Evolutionary conservation across 2,329 filamentous ascomycete genomes (phyloP).

Genomic region (Colletotrichum sp.): DNA sequence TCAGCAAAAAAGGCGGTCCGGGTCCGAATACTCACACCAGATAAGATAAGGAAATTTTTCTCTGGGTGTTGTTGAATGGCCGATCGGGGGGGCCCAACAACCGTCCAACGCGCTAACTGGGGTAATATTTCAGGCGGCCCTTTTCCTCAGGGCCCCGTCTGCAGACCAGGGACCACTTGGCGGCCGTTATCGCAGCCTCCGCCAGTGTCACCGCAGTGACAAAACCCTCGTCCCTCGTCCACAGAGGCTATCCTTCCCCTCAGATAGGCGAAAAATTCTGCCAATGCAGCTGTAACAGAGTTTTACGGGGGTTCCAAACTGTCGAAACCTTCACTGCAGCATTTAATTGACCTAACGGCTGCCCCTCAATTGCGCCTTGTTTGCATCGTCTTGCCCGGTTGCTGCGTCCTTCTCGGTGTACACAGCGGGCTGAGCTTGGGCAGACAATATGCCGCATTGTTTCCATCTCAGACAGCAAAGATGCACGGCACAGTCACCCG

Average conservation of each 20-base stretch:
- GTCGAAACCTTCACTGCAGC: constrained; percentile 4
- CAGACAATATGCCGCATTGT: neutral
- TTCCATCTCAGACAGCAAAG: neutral
- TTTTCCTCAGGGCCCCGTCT: neutral
- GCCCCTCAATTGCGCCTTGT: neutral
- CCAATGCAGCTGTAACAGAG: constrained; percentile 8
- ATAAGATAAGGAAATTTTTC: constrained; percentile 28
- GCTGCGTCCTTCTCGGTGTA: neutral
- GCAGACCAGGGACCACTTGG: constrained; percentile 13
- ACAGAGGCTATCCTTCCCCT: neutral
- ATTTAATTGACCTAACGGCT: neutral
- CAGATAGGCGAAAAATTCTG: constrained; percentile 14
- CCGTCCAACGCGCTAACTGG: constrained; percentile 4
- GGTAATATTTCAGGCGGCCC: constrained; percentile 1
- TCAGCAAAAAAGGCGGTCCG: constrained; percentile 21
- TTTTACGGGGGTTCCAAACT: neutral
- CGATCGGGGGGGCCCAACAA: constrained; percentile 17
- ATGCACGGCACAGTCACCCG: neutral
- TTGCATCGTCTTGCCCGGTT: neutral
- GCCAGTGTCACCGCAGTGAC: constrained; percentile 13
- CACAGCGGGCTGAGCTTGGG: neutral
- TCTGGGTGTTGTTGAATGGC: constrained; percentile 16
- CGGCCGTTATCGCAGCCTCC: constrained; percentile 21
- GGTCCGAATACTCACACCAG: neutral
- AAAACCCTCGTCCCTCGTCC: neutral